phyloP scores from a whole-genome alignment of 2,329 filamentous ascomycete genomes.

The Aspergillus pseudonomiae region DNA sequence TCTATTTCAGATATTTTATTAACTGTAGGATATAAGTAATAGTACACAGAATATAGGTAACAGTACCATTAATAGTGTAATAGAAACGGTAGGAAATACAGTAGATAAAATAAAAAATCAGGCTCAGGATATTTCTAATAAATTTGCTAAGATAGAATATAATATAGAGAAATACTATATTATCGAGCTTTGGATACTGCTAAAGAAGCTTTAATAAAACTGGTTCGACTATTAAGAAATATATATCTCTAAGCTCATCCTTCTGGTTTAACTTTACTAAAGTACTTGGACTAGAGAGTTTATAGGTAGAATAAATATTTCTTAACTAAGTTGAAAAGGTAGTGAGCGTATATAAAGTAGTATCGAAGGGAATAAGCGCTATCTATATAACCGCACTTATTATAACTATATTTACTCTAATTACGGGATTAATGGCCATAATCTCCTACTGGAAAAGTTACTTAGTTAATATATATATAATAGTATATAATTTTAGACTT shows the following conservation, averaged over 20 bases:
- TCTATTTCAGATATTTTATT: no score
- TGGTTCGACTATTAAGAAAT: not conserved
- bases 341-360: not conserved
- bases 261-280: constrained; percentile 7
- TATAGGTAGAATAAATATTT: constrained; percentile 1
- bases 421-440: not conserved
- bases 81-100: not conserved
- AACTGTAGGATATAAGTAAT: no score
- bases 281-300: not conserved
- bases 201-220: not conserved
- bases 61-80: no score
- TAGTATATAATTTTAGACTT: not conserved
- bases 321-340: not conserved
- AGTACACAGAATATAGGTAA: no score
- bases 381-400: not conserved
- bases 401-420: not conserved
- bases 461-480: not conserved
- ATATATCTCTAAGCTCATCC: not conserved
- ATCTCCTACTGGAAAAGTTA: not conserved
- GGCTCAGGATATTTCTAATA: constrained; percentile 1
- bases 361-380: constrained; percentile 1
- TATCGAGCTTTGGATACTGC: constrained; percentile 1
- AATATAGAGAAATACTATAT: not conserved
- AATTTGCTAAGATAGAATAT: not conserved
- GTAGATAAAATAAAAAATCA: not conserved